A percentile compares a stretch with the other conserved stretches of the same genome.
phyloP scores from a whole-genome alignment of 1,284 basidiomycete species.

The Cryptococcus sp. region DNA sequence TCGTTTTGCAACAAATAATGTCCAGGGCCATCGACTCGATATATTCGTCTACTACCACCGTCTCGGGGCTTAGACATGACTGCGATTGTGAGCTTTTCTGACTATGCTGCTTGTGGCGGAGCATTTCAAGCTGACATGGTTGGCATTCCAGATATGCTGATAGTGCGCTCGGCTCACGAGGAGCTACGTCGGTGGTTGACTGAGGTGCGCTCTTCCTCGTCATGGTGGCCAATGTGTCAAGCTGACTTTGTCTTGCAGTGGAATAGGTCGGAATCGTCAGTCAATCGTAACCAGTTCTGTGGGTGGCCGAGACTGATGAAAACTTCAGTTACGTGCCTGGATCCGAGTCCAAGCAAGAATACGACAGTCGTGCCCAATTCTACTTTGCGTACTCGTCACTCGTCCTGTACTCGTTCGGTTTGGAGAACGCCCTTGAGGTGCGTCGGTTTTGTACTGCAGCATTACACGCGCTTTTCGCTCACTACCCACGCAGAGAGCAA shows the following conservation, averaged over 20 bases:
- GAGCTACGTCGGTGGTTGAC: slow-evolving; percentile 45
- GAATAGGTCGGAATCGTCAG: slow-evolving; percentile 28
- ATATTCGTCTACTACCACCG: slow-evolving; percentile 77
- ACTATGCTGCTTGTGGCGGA: slow-evolving; percentile 44
- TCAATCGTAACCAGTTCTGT: background rate
- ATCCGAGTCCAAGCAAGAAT: slow-evolving; percentile 23
- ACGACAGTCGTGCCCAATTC: slow-evolving; percentile 60
- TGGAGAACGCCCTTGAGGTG: slow-evolving; percentile 87
- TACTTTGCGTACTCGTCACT: slow-evolving; percentile 82
- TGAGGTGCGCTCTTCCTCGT: slow-evolving; percentile 15
- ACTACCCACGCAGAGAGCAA: slow-evolving; percentile 29
- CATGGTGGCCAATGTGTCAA: no score
- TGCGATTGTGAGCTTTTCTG: slow-evolving; percentile 67
- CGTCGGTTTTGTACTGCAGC: slow-evolving; percentile 35
- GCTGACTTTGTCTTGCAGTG: slow-evolving; percentile 13
- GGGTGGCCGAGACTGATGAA: background rate
- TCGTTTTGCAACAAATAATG: slow-evolving; percentile 78
- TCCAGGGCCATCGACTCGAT: slow-evolving; percentile 86
- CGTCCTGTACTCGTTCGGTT: slow-evolving; percentile 89
- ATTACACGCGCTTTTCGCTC: background rate
- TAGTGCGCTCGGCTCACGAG: slow-evolving; percentile 49
- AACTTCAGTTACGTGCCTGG: background rate
- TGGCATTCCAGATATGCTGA: slow-evolving; percentile 37
- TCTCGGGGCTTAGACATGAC: slow-evolving; percentile 82
- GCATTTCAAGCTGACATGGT: slow-evolving; percentile 52